Conservation (phyloP, 2,329 filamentous ascomycete genomes). For the Hypoxylon sp. region DNA sequence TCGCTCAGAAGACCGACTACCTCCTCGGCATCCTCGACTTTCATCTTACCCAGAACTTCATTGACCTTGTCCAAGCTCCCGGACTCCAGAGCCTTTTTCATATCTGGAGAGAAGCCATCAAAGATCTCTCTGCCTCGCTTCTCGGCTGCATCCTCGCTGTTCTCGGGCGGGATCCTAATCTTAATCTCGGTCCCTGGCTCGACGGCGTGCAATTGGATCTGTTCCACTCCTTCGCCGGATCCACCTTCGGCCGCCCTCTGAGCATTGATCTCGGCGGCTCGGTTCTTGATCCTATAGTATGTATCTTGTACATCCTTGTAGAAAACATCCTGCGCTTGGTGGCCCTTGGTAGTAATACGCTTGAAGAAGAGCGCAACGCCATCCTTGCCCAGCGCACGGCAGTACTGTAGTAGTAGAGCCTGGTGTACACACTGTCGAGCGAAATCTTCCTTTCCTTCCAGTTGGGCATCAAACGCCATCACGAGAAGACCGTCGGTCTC, state of each 20-base stretch:
- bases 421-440: conserved; percentile 93
- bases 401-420: conserved; percentile 93
- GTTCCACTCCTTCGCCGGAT: conserved; percentile 81
- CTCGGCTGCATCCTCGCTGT: conserved; percentile 75
- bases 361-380: conserved; percentile 96
- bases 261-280: conserved; percentile 78
- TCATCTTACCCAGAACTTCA: conserved; percentile 89
- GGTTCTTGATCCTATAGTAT: conserved; percentile 83
- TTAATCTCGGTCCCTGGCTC: conserved; percentile 93
- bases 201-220: conserved; percentile 97
- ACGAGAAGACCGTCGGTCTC: conserved; percentile 93
- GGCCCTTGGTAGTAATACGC: conserved; percentile 88
- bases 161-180: conserved; percentile 81
- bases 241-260: conserved; percentile 66
- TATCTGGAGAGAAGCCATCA: conserved; percentile 83
- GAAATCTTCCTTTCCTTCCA: conserved; percentile 81
- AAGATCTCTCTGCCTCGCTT: conserved; percentile 81
- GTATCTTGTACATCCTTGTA: conserved; percentile 92
- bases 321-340: conserved; percentile 93
- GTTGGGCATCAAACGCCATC: conserved; percentile 89
- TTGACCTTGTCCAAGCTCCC: conserved; percentile 92
- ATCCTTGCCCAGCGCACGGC: conserved; percentile 87
- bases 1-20: conserved; percentile 84
- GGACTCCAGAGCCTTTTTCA: conserved; percentile 87
- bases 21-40: conserved; percentile 87